phyloP scores from a whole-genome alignment of 257 asterid genomes.

The Agastache rugosa region DNA sequence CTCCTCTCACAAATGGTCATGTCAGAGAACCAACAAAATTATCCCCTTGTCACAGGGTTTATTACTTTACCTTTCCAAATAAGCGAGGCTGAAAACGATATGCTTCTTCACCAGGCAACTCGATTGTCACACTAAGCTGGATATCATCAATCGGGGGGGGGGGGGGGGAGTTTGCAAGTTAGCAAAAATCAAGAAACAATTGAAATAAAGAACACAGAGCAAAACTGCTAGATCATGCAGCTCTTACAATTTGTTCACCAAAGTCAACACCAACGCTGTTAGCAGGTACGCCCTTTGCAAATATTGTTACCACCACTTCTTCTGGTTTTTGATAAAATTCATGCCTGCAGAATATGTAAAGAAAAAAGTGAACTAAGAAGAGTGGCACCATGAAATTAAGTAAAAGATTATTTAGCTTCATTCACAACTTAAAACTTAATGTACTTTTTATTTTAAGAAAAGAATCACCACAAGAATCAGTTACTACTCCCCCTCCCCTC shows the following conservation, averaged over 20 bases:
- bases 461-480: neutral
- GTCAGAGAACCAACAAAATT: neutral
- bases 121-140: conserved; percentile 84
- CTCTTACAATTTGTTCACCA: conserved; percentile 94
- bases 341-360: conserved; percentile 57
- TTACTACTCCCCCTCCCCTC: neutral
- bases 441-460: neutral
- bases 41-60: neutral
- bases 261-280: conserved; percentile 69
- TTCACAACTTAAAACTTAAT: neutral
- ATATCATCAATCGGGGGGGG: too few species aligned
- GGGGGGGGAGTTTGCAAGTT: conserved; percentile 6
- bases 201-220: neutral
- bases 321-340: conserved; percentile 93
- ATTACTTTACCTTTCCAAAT: conserved; percentile 69
- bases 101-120: conserved; percentile 76
- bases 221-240: conserved; percentile 11
- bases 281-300: conserved; percentile 81
- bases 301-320: conserved; percentile 88
- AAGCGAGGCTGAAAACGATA: conserved; percentile 83
- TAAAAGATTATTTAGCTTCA: conserved; percentile 4
- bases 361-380: neutral
- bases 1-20: conserved; percentile 12
- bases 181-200: neutral
- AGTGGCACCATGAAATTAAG: neutral